Evolutionary conservation across 805 yeast species (phyloP), one percentile per base, ranked within the genome.

Genomic region (Yarrowia porcina): DNA sequence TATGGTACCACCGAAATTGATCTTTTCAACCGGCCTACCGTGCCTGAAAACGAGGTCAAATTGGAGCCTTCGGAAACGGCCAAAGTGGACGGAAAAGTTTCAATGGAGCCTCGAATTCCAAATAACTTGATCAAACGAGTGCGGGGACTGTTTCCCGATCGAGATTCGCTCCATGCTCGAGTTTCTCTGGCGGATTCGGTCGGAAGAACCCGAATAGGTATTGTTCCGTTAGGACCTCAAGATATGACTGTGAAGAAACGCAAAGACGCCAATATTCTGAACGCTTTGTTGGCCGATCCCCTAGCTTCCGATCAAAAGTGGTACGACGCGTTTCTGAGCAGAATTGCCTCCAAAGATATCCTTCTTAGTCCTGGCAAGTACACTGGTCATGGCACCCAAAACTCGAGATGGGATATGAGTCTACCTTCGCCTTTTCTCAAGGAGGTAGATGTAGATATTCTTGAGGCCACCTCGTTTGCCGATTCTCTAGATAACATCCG

Each of bases 271-370:
- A 49, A 66, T 8, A 66, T 73, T 8, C 69, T 74, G 30, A 72
- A 73, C 25, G 67, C 71, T 21, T 63, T 73, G 20, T 66, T 74
- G 27, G 70, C 71, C 3, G 77, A 74, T 38, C 77, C 77, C 9
- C 65, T 74, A 12, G 73, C 71, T 13, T 66, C 69, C 15, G 70
- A 72, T 39, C 67, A 66, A 32, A 36, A 47, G 17, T 74, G 77
- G 77, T 67, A 65, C 61, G 63, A 66, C 21, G 66, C 67, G 3
- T 64, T 74, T 27, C 64, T 60, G 38, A 63, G 66, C 15, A 64
- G 76, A 32, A 66, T 72, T 6, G 66, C 72, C 28, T 61, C 73
- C n/a, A 74, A 74, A 63, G 75, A 73, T 57, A 65, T 68, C 1
- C 45, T 73, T n/a, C 68, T 74, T 7, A 63, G 70, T 27, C 66